phyloP scores from a whole-genome alignment of 345 rosid genomes.

The Eucalyptus pauciflora region DNA sequence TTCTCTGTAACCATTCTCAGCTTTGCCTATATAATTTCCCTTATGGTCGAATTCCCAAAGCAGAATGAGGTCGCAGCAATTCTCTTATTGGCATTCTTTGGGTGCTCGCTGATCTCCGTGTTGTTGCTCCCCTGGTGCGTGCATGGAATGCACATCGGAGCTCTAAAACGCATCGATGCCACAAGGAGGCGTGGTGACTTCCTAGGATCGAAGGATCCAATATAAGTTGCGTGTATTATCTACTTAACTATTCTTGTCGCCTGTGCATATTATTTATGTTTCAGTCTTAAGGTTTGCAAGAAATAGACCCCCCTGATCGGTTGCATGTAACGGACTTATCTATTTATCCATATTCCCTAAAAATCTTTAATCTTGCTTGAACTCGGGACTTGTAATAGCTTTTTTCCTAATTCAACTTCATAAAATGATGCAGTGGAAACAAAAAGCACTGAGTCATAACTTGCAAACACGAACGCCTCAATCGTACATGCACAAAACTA shows the following conservation, averaged over 20 bases:
- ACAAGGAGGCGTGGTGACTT: background rate
- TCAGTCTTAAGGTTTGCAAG: background rate
- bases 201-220: background rate
- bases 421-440: background rate
- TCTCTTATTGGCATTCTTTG: background rate
- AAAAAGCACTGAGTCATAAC: background rate
- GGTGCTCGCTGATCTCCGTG: background rate
- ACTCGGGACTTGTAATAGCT: background rate
- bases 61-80: background rate
- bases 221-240: background rate
- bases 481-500: background rate
- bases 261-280: background rate
- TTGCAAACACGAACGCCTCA: background rate
- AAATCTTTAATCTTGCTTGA: background rate
- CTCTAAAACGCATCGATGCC: background rate
- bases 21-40: background rate
- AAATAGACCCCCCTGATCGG: background rate
- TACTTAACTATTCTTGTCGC: background rate
- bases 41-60: background rate
- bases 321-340: background rate
- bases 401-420: background rate
- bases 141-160: background rate
- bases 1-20: background rate
- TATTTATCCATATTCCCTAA: background rate
- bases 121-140: background rate